phyloP scores from a whole-genome alignment of 1,284 basidiomycete species.

The Tilletia indica region DNA sequence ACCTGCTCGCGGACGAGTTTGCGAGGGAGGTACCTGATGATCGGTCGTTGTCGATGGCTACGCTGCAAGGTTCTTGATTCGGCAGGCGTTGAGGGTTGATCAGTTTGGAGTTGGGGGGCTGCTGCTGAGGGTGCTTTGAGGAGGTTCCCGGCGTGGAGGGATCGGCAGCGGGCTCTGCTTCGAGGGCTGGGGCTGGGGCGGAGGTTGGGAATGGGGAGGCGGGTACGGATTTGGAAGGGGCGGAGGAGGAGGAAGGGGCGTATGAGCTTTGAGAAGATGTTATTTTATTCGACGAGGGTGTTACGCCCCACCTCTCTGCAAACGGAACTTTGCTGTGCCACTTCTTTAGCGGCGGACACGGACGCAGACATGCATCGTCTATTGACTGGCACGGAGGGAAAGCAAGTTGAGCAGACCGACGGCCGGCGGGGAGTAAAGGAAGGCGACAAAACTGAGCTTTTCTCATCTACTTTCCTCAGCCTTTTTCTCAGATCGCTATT shows the following conservation, averaged over 20 bases:
- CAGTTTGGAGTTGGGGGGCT: constrained; percentile 11
- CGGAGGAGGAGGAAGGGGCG: not conserved
- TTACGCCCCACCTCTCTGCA: no score
- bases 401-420: no score
- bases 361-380: no score
- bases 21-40: not conserved
- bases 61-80: constrained; percentile 17
- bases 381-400: no score
- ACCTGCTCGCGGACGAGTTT: not conserved
- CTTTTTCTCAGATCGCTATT: no score
- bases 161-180: not conserved
- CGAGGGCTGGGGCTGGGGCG: not conserved
- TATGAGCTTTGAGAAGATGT: constrained; percentile 5
- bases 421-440: no score
- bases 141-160: not conserved
- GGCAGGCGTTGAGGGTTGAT: constrained; percentile 13
- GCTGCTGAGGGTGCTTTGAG: not conserved
- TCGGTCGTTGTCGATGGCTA: constrained; percentile 13
- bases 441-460: no score
- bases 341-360: no score
- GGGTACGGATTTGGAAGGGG: not conserved
- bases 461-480: no score
- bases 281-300: not conserved
- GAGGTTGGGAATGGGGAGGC: not conserved
- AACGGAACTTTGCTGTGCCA: no score